Evolutionary conservation across 2,329 filamentous ascomycete species (phyloP), one percentile per base, ranked within the genome.

Genomic region (Fusarium papillatum): DNA sequence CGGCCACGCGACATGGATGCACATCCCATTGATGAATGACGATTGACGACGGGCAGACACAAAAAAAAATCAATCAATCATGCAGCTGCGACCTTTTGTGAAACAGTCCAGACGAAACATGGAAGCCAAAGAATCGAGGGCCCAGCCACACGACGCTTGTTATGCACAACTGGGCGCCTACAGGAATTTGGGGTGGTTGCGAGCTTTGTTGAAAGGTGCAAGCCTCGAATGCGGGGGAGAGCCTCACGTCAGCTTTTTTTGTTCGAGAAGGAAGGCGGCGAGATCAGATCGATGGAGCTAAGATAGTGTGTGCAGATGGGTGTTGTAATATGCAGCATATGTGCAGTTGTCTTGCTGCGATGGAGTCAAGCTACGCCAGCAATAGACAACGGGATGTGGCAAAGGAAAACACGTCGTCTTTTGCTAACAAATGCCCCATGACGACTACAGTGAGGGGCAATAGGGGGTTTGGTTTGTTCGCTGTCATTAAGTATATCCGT

Each of bases 401-500:
- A 41, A 53, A 14, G 24, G 62, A 41, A 41, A 64, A 64, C 31
- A 24, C 60, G 29, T 22, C 46, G 46, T 29, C n/a, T 34, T 46
- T 48, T 48, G 39, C n/a, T 19, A 29, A 16, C 29, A 53, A 22
- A 66, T 50, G 16, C 55, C 55, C 29, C 26, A 72, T 64, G 34
- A 74, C 69, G 53, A 53, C 60, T 46, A 29, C 46, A 29, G 13
- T 22, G 9, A 41, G 62, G 53, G 65, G 65, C 31, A 50, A 75
- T 73, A 71, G 46, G 73, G 66, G 66, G 73, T 43, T 43, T 55
- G 38, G 66, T 36, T 46, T 63, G 60, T 41, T 24, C 61, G n/a
- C 19, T 55, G 50, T 55, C 50, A 34, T 53, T 31, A 63, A 64
- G 55, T 53, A 64, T 50, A 50, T 57, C 46, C 34, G 62, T 64